Base-by-base conservation (phyloP, 1,284 basidiomycete genomes). In the Ustilago tritici region DNA sequence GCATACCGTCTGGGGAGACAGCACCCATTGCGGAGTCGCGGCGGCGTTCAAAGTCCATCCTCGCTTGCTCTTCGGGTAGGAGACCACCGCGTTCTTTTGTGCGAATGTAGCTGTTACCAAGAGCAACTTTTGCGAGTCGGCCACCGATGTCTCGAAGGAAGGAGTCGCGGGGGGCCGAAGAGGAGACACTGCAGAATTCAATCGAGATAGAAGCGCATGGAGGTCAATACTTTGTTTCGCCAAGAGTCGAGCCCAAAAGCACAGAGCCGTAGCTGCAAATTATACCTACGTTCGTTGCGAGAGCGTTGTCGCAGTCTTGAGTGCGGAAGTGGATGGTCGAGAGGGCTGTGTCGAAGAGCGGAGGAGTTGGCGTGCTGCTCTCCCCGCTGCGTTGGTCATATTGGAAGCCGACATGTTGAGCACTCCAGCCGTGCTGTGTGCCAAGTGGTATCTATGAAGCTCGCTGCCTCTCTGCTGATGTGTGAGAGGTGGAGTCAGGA, bases 1-100 rank as follows among this genome's bases (percentile, higher is more conserved):
- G 70, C 6, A 57, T 76, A n/a, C 82, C 82, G 55, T 82, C 82
- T 9, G 81, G 76, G 2, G 78, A 76, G 47, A 80, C 70, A 10
- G 82, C 55, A 7, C 74, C 82, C 58, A 82, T 66, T 47, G 81
- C 76, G 8, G 77, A 69, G 17, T 83, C 80, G 11, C 79, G 70
- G 6, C 66, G 72, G 19, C 72, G 64, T 50, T 81, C 80, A 28
- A 43, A 68, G 17, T 79, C 78, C 28, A 72, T 68, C 28, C 61
- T 65, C 17, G 56, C 49, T 43, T 71, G 66, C 43, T 84, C 82
- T 35, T 80, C 78, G 1, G 81, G 82, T 3, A 84, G 68, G 9
- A 83, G 43, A 28, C 82, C 82, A 32, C 79, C 80, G 17, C 79
- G 75, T 59, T 81, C 41, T 15, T 62, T 47, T 0, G 47, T 43